Evolutionary conservation across 2,329 filamentous ascomycete genomes (phyloP), one percentile per base, ranked within the genome.

Genomic region (Eutypella sp.): DNA sequence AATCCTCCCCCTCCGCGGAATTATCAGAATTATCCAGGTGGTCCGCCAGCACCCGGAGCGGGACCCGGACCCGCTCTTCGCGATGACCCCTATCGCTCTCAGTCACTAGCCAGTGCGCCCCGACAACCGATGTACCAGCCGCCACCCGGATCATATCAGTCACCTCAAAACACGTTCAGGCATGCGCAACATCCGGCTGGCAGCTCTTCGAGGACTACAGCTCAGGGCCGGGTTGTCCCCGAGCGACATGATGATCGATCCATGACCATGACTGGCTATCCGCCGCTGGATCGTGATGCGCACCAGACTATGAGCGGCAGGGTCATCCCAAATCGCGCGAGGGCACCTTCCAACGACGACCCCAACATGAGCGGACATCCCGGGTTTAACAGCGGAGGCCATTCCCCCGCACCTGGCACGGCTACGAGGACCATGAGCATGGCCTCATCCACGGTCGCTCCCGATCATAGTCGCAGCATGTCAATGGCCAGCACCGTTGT

Each of bases 261-360:
- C 52, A 97, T 97, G 93, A 96, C 92, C 39, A 85, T 99, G 85
- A 93, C 86, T 5, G 89, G 87, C 9, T 87, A 89, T 56, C 77
- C 84, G 3, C 76, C 84, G 3, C 75, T 85, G 44, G 89, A 95
- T 56, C 78, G 80, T 49, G 86, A 87, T 58, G 74, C 90, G 38
- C 86, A 93, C 65, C 92, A 96, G 67, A 96, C 91, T 5, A 95
- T 92, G 81, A 95, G 88, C 62, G 93, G 93, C 40, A 81, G 93
- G 55, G 78, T 95, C 18, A 95, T 99, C 54, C 93, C 93, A 3
- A 87, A 84, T 58, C 79, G 87, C 42, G 55, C 53, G 47, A 56
- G 67, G 75, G 72, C 70, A 58, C 72, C 66, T 47, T 74, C 65
- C 47, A 65, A 62, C 47, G 73, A 77, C 44, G 50, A 61, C 33